Conservation (phyloP, 306 rosid genomes). For the Cucumis hystrix region DNA sequence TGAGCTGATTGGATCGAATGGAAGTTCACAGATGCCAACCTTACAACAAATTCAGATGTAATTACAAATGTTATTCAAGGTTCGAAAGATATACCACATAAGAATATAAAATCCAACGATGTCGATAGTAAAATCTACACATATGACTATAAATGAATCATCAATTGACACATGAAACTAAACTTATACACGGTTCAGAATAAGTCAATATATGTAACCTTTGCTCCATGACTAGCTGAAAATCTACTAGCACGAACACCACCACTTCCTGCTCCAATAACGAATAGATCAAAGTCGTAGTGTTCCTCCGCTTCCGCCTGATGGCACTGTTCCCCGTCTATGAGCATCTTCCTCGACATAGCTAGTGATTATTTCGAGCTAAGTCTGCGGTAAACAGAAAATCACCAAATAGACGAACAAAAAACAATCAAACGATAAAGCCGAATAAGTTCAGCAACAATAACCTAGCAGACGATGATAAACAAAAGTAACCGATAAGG, state of each 20-base stretch:
- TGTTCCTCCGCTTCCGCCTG: constrained; percentile 24
- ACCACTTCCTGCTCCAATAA: constrained; percentile 97
- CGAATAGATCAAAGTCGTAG: constrained; percentile 73
- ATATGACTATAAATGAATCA: background rate
- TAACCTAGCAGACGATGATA: background rate
- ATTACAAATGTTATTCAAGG: background rate
- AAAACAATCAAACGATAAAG: background rate
- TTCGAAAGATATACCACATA: background rate
- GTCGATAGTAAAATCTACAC: background rate
- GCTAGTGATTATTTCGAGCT: constrained; percentile 12
- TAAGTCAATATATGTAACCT: constrained; percentile 26
- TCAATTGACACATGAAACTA: background rate
- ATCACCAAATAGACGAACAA: background rate
- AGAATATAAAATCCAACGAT: background rate
- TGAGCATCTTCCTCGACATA: constrained; percentile 89
- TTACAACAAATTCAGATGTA: constrained; percentile 16
- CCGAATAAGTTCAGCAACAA: background rate
- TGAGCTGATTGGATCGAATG: constrained; percentile 77
- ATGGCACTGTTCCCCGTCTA: constrained; percentile 40
- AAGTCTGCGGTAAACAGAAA: constrained; percentile 2
- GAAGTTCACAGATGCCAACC: constrained; percentile 97
- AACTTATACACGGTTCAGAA: background rate
- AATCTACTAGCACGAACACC: constrained; percentile 95
- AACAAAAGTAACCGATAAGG: background rate
- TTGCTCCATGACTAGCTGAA: constrained; percentile 73